Evolutionary conservation across 164 flowering plant genomes (phyloP), one percentile per base, ranked within the genome.

Genomic region (Annona squamosa): DNA sequence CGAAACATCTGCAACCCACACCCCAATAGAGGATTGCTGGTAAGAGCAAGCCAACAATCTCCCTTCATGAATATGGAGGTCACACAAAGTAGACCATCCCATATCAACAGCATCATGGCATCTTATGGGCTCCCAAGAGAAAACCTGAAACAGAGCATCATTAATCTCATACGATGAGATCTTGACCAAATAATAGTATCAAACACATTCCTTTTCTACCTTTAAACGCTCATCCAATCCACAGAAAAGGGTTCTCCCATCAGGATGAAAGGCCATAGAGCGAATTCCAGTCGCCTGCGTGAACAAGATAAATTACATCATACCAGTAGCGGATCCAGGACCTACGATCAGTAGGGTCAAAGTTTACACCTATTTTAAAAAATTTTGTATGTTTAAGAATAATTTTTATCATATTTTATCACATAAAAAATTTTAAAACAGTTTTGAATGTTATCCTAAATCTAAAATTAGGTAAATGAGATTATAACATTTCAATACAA

Each of bases 11-110:
- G 87, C 97, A 70, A 94, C 97, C 98, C 98, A 94, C 9, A 94
- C 94, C 69, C 97, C 98, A 72, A 94, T 97, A 85, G 95, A 92
- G 77, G 91, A 92, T 82, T 94, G 98, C 82, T 94, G 90, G 71
- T 81, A 92, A 46, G 98, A 94, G 83, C 98, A 94, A 41, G 97
- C 98, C 76, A 94, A 90, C 75, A 94, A 97, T 83, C 92, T 94
- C 71, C 97, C 98, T 69, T 94, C 97, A 63, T 92, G 92, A 77
- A 94, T 83, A 79, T 85, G 90, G 67, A 94, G 88, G 79, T 94
- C 98, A 45, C 94, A 88, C 81, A 94, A 83, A 81, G 79, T 88
- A 74, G 98, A 94, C 98, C 98, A 94, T 68, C 98, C 97, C 77
- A 94, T 93, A 79, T 94, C 97, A 73, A 94, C 93, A 48, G 84